Percentiles rank a stretch among this genome's conserved stretches.
phyloP scores from a whole-genome alignment of 208 protist genomes.

The Crithidia thermophila region DNA sequence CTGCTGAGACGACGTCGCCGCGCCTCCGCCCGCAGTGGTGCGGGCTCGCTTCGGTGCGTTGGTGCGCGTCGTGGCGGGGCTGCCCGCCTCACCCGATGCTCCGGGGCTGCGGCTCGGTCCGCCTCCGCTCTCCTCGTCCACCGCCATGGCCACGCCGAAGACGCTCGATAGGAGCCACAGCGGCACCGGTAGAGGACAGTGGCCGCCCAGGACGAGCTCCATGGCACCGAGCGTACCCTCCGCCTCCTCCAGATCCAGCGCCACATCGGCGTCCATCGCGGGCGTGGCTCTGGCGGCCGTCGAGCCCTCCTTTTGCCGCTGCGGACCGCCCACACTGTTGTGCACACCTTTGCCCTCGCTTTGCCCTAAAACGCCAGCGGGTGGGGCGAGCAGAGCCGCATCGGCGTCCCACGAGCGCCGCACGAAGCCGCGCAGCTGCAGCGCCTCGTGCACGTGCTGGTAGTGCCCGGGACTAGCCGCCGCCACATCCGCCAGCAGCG shows the following conservation, averaged over 20 bases:
- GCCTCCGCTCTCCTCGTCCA: background rate
- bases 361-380: no score
- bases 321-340: no score
- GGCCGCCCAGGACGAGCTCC: constrained; percentile 29
- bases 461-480: constrained; percentile 23
- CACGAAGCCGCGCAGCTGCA: constrained; percentile 30
- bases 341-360: no score
- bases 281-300: background rate
- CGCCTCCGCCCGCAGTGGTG: no score
- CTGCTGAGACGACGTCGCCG: no score
- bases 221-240: constrained; percentile 17
- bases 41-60: no score
- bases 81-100: no score
- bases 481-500: constrained; percentile 24
- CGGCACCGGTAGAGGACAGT: constrained; percentile 40
- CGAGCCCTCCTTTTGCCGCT: background rate
- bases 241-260: background rate
- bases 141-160: constrained; percentile 9
- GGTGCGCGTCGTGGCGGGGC: no score
- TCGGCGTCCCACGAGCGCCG: constrained; percentile 17
- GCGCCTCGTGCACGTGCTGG: constrained; percentile 23
- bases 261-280: background rate
- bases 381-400: background rate
- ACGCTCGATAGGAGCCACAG: constrained; percentile 39
- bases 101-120: background rate